Base-by-base conservation (phyloP, 1,284 basidiomycete species). In the Apiotrichum gamsii region DNA sequence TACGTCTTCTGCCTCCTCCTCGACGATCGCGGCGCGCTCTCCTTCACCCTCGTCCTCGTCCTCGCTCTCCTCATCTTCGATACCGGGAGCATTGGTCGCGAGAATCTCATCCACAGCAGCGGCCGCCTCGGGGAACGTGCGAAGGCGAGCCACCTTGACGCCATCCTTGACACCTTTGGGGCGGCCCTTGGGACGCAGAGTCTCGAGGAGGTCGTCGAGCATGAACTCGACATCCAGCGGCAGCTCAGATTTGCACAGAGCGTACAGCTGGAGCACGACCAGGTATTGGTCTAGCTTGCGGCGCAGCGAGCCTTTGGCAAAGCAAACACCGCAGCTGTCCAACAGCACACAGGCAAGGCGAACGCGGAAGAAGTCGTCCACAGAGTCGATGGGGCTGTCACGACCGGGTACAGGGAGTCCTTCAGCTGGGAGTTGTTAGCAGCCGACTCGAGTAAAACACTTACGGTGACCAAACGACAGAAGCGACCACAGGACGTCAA, bases 161-260 rank as follows among this genome's bases (percentile, higher is more conserved):
- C 52, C 52, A n/a, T 54, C 52, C 37, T 54, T 54, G 36, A 45
- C 35, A 11, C 46, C 44, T 32, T 51, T 51, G 14, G 52, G 52
- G 3, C 52, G 49, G 23, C 85, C 65, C 59, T 87, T 89, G 1
- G 90, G 88, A 50, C 90, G 78, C 25, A 94, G 76, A 37, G 85
- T 83, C 75, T 97, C 93, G 11, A 97, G 72, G 1, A 93, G 94
- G 67, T 97, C 94, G 3, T 82, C 82, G 9, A 96, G 72, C 90
- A 96, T 94, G 67, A 96, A 98, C 50, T 95, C 93, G 15, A 96
- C 84, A 52, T 99, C 95, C 88, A 97, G 94, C 0, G 95, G 87
- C 33, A 94, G 69, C 10, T 83, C 76, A 19, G 83, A 77, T 73
- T 99, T 99, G 75, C 87, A 89, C 13, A 85, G 76, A 5, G 88